A percentile compares a stretch with the other conserved stretches of the same genome.
phyloP scores from a whole-genome alignment of 2,329 filamentous ascomycete genomes.

The Paramyrothecium roridum region DNA sequence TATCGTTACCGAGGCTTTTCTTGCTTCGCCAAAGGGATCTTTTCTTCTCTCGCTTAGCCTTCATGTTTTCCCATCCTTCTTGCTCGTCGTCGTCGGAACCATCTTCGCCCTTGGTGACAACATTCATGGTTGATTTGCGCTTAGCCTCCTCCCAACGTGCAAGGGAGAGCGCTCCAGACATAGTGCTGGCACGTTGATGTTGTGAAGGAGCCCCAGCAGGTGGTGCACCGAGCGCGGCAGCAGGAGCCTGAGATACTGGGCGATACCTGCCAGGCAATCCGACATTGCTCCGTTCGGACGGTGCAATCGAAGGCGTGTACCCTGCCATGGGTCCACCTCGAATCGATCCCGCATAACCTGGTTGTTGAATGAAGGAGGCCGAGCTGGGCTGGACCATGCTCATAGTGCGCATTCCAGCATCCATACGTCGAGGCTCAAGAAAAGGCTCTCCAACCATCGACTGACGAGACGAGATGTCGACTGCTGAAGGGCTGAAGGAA shows the following conservation, averaged over 20 bases:
- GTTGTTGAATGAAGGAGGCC: slow-evolving; percentile 52
- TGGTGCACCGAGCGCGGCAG: neutral
- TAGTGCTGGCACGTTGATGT: slow-evolving; percentile 29
- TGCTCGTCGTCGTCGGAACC: slow-evolving; percentile 59
- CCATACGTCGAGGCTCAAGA: slow-evolving; percentile 40
- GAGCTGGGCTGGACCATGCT: slow-evolving; percentile 76
- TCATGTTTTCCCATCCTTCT: slow-evolving; percentile 68
- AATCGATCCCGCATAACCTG: slow-evolving; percentile 27
- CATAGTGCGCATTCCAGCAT: slow-evolving; percentile 64
- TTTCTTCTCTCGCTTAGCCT: slow-evolving; percentile 66
- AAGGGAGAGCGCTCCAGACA: slow-evolving; percentile 28
- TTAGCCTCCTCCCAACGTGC: slow-evolving; percentile 26
- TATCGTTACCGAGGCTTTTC: slow-evolving; percentile 48
- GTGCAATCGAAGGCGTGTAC: slow-evolving; percentile 89
- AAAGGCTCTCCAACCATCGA: slow-evolving; percentile 46
- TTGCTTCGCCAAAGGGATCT: slow-evolving; percentile 63
- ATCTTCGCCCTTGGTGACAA: slow-evolving; percentile 34
- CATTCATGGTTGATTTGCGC: slow-evolving; percentile 31
- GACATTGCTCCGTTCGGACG: slow-evolving; percentile 91
- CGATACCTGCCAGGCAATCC: slow-evolving; percentile 88
- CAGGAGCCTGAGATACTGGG: slow-evolving; percentile 69
- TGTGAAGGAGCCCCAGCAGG: slow-evolving; percentile 19
- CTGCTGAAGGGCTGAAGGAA: slow-evolving; percentile 36
- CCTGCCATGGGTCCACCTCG: slow-evolving; percentile 40
- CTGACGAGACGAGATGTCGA: slow-evolving; percentile 39